Conservation (phyloP, 345 rosid genomes). For the Lenwebbia sp. region DNA sequence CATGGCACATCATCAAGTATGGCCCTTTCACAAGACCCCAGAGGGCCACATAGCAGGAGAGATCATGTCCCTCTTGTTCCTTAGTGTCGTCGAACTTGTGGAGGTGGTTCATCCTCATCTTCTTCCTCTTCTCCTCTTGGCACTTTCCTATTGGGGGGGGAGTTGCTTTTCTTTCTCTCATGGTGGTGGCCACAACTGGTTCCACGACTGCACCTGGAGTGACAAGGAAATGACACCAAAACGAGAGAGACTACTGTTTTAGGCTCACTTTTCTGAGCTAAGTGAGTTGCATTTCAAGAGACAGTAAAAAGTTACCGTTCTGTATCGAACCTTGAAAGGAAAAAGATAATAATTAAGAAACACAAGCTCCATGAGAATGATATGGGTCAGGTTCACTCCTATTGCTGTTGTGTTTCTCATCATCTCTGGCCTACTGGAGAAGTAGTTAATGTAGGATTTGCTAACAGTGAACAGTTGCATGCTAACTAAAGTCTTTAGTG, state of each 20-base stretch:
- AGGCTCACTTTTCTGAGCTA: not conserved
- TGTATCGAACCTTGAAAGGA: not conserved
- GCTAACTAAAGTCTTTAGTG: not conserved
- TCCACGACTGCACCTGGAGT: not conserved
- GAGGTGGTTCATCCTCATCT: constrained; percentile 4
- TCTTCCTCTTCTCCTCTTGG: not conserved
- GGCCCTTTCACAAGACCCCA: not conserved
- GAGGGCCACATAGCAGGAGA: not conserved
- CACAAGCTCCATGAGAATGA: not conserved
- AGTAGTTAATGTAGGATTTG: not conserved
- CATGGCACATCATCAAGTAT: not conserved
- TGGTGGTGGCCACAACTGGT: constrained; percentile 3
- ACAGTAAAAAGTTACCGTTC: not conserved
- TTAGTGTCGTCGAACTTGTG: not conserved
- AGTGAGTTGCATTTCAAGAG: not conserved
- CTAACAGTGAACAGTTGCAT: not conserved
- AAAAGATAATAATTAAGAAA: not conserved
- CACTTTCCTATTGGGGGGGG: not conserved
- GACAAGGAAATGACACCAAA: not conserved
- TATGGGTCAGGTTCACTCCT: not conserved
- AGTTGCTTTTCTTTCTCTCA: not conserved
- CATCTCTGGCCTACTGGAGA: not conserved
- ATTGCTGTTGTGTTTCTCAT: not conserved
- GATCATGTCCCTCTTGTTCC: not conserved
- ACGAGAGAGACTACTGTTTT: not conserved